These are phyloP conservation scores for Pythium rhizo-oryzae DNA, from an alignment of 352 stramenopile species.

Conservation along the genomic window DNA sequence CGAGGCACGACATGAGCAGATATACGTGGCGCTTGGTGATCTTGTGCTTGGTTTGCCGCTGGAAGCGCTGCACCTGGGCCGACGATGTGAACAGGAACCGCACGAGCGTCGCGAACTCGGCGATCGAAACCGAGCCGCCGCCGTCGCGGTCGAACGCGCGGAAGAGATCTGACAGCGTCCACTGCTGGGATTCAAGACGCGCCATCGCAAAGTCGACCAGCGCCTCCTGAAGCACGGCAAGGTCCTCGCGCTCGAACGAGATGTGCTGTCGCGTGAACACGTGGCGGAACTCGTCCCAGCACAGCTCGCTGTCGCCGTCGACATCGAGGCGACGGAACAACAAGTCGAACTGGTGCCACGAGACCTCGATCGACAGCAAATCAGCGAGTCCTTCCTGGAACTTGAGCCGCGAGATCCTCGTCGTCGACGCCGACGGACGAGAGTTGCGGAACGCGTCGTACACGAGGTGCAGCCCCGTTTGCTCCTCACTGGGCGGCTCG, in stretches of 20 bases:
- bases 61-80: constrained; percentile 25
- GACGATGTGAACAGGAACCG: constrained; percentile 42
- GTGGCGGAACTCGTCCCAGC: constrained; percentile 40
- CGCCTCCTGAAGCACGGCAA: constrained; percentile 42
- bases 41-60: constrained; percentile 16
- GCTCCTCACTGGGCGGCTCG: constrained; percentile 22
- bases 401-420: constrained; percentile 42
- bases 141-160: constrained; percentile 54
- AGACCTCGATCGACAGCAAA: constrained; percentile 43
- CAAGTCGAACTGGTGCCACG: constrained; percentile 58
- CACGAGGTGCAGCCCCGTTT: constrained; percentile 34
- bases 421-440: constrained; percentile 11
- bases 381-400: constrained; percentile 42
- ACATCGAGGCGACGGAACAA: constrained; percentile 50
- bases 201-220: constrained; percentile 50
- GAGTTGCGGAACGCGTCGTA: constrained; percentile 37
- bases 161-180: constrained; percentile 51
- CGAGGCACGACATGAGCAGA: constrained; percentile 51
- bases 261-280: constrained; percentile 37
- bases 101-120: constrained; percentile 53
- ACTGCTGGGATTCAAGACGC: constrained; percentile 46
- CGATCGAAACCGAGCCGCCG: constrained; percentile 46
- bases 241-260: constrained; percentile 36
- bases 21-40: constrained; percentile 54
- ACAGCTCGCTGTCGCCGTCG: constrained; percentile 41